phyloP scores from a whole-genome alignment of 2,329 filamentous ascomycete genomes.

The Colletotrichum gigasporum region DNA sequence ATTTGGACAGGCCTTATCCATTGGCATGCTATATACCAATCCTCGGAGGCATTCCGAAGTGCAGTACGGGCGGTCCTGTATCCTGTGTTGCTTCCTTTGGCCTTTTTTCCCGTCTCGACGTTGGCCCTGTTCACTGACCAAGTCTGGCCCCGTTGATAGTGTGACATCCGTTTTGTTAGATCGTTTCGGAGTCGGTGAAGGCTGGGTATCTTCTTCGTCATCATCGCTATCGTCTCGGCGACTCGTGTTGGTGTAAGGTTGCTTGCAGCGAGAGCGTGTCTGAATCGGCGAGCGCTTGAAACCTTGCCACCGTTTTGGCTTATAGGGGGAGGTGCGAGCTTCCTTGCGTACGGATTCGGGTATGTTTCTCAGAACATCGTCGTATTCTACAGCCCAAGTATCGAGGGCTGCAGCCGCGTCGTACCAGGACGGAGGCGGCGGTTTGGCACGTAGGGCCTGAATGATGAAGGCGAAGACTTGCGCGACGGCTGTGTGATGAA shows the following conservation, averaged over 20 bases:
- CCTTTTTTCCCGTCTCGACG: constrained; percentile 8
- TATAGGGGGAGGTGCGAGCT: constrained; percentile 35
- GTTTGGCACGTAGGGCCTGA: constrained; percentile 40
- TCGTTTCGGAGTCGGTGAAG: constrained; percentile 30
- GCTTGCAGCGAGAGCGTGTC: constrained; percentile 37
- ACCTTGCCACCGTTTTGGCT: constrained; percentile 39
- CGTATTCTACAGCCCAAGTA: constrained; percentile 46
- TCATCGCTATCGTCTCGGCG: constrained; percentile 19
- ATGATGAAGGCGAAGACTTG: too few relatives aligned
- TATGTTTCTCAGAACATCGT: constrained; percentile 40
- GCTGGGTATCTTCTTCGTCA: constrained; percentile 31
- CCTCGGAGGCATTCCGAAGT: constrained; percentile 40
- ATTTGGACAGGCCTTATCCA: constrained; percentile 43
- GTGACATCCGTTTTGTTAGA: constrained; percentile 17
- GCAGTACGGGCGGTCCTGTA: constrained; percentile 39
- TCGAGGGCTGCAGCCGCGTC: constrained; percentile 39
- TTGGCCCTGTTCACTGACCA: constrained; percentile 3
- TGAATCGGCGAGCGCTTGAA: constrained; percentile 41
- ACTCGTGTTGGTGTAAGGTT: background rate
- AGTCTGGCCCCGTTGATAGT: constrained; percentile 5
- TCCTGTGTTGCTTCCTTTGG: constrained; percentile 23
- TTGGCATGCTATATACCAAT: constrained; percentile 32
- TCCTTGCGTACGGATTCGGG: constrained; percentile 35
- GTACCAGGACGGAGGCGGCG: constrained; percentile 43
- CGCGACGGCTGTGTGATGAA: too few relatives aligned